A percentile compares a stretch with the other conserved stretches of the same genome.
phyloP scores from a whole-genome alignment of 805 yeast species.

The Lachancea thermotolerans region DNA sequence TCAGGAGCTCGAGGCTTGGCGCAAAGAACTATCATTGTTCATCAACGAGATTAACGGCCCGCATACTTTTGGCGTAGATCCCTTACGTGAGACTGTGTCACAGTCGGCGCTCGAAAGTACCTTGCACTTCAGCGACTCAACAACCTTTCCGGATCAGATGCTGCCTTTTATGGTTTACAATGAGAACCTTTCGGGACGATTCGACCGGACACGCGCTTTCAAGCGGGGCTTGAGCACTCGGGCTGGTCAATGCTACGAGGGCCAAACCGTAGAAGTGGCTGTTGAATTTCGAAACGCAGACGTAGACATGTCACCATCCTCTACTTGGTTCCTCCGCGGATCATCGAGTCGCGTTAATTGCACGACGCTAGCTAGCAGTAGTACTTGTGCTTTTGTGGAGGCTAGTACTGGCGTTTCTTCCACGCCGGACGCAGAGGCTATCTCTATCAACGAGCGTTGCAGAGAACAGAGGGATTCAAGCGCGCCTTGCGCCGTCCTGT shows the following conservation, averaged over 20 bases:
- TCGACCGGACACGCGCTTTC: slow-evolving; percentile 3
- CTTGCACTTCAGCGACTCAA: slow-evolving; percentile 5
- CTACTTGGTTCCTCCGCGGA: slow-evolving; percentile 8
- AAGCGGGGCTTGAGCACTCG: background rate
- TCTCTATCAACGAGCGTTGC: background rate
- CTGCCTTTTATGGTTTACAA: slow-evolving; percentile 12
- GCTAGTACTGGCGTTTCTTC: background rate
- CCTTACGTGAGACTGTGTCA: slow-evolving; percentile 18
- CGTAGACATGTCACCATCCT: slow-evolving; percentile 4
- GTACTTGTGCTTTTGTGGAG: background rate
- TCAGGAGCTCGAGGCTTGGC: slow-evolving; percentile 40
- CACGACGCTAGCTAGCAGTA: background rate
- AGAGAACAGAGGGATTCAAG: background rate
- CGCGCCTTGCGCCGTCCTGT: background rate
- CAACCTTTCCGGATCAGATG: slow-evolving; percentile 9
- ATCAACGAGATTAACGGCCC: slow-evolving; percentile 31
- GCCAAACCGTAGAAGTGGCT: slow-evolving; percentile 1
- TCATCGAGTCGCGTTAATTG: slow-evolving; percentile 3
- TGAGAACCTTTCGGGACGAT: slow-evolving; percentile 6
- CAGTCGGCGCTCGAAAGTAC: slow-evolving; percentile 12
- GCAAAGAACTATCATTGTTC: slow-evolving; percentile 27
- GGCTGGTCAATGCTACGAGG: background rate
- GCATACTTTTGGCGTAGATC: slow-evolving; percentile 22
- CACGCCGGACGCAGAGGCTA: too few relatives aligned
- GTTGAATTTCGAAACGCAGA: slow-evolving; percentile 7